Evolutionary conservation across 2,329 filamentous ascomycete genomes (phyloP).

Genomic region (Epichloe sibirici): DNA sequence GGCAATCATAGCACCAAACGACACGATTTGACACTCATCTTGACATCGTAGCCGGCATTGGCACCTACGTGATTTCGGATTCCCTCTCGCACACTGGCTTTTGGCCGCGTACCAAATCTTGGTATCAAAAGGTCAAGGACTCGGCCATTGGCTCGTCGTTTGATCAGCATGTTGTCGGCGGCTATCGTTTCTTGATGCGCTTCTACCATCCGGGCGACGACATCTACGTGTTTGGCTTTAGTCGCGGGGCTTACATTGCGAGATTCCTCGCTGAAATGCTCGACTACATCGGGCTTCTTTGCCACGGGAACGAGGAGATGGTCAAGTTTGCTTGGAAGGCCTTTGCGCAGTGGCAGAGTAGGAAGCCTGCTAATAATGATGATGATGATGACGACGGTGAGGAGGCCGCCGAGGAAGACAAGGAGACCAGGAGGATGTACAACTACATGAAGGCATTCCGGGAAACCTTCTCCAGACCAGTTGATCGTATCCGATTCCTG

Average conservation of each 20-base stretch:
- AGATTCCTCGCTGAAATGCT: conserved; percentile 75
- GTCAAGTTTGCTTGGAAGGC: conserved; percentile 75
- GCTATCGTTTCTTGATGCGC: conserved; percentile 68
- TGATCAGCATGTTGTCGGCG: conserved; percentile 70
- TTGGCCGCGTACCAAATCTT: conserved; percentile 46
- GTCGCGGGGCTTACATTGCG: conserved; percentile 59
- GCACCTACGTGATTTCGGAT: conserved; percentile 55
- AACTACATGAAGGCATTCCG: conserved; percentile 68
- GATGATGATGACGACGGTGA: conserved; percentile 27
- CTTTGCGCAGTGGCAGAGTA: conserved; percentile 60
- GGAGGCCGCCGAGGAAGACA: conserved; percentile 17
- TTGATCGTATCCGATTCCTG: conserved; percentile 61
- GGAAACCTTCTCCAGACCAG: conserved; percentile 67
- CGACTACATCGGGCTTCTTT: conserved; percentile 67
- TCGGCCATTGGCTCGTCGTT: conserved; percentile 71
- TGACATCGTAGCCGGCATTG: conserved; percentile 46
- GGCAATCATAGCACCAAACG: not conserved
- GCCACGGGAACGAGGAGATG: conserved; percentile 77
- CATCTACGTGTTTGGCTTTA: conserved; percentile 66
- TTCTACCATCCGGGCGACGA: conserved; percentile 53
- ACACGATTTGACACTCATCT: not conserved
- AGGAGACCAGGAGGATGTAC: conserved; percentile 44
- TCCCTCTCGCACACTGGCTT: conserved; percentile 45
- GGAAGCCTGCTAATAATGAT: conserved; percentile 32
- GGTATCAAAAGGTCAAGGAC: conserved; percentile 64